phyloP scores from a whole-genome alignment of 768 basidiomycete genomes.

The Leccinum variicolor region DNA sequence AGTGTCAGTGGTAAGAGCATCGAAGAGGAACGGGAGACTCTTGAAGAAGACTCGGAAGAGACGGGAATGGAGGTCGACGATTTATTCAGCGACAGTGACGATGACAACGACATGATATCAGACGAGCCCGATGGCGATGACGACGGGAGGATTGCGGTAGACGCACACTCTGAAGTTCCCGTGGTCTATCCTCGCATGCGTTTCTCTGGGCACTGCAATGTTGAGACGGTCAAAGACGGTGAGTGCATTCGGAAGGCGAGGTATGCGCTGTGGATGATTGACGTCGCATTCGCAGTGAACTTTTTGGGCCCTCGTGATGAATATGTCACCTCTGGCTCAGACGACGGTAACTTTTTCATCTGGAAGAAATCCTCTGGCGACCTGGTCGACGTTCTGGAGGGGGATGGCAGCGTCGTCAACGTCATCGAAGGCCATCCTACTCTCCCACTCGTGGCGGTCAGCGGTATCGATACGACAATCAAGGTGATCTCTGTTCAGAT shows the following conservation, averaged over 20 bases:
- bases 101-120: slow-evolving; percentile 20
- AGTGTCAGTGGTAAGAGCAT: background rate
- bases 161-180: slow-evolving; percentile 38
- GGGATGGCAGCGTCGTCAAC: slow-evolving; percentile 79
- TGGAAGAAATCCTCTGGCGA: slow-evolving; percentile 71
- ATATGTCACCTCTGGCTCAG: slow-evolving; percentile 78
- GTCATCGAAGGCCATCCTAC: slow-evolving; percentile 81
- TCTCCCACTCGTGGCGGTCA: slow-evolving; percentile 78
- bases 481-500: slow-evolving; percentile 49
- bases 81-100: slow-evolving; percentile 28
- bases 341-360: slow-evolving; percentile 85
- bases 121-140: slow-evolving; percentile 33
- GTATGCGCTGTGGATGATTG: no score
- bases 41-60: slow-evolving; percentile 22
- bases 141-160: slow-evolving; percentile 25
- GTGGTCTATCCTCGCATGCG: slow-evolving; percentile 60
- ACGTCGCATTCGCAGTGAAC: slow-evolving; percentile 53
- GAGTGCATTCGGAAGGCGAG: slow-evolving; percentile 21
- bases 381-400: slow-evolving; percentile 78
- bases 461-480: slow-evolving; percentile 82
- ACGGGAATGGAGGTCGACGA: slow-evolving; percentile 29
- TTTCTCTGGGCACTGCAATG: slow-evolving; percentile 71
- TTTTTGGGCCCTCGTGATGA: slow-evolving; percentile 79
- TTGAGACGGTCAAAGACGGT: slow-evolving; percentile 88
- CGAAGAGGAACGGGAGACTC: slow-evolving; percentile 2